Conservation (phyloP, 1,139 yeast genomes). For the Spencermartinsiella ligniputridi region DNA sequence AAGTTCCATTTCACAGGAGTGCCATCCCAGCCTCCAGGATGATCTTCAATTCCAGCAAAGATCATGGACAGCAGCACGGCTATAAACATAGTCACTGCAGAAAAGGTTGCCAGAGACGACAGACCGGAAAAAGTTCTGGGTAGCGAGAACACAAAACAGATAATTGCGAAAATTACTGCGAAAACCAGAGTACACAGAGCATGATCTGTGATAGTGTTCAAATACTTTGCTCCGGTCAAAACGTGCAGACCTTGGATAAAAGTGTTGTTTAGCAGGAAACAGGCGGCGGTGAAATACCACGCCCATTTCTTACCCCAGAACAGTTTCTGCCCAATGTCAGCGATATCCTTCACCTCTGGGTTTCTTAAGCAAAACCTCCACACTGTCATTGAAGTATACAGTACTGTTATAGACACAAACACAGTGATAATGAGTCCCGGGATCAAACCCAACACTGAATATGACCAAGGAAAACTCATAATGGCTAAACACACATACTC, state of each 20-base stretch:
- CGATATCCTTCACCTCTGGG: conserved; percentile 49
- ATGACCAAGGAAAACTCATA: conserved; percentile 63
- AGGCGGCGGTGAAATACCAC: conserved; percentile 55
- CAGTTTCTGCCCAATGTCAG: conserved; percentile 57
- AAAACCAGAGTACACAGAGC: conserved; percentile 51
- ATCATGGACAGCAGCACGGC: conserved; percentile 51
- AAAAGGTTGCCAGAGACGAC: conserved; percentile 47
- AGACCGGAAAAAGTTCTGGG: conserved; percentile 55
- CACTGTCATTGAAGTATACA: conserved; percentile 52
- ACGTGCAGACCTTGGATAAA: conserved; percentile 58
- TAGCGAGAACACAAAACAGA: conserved; percentile 47
- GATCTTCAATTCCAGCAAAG: conserved; percentile 50
- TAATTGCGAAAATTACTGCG: conserved; percentile 44
- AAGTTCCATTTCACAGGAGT: conserved; percentile 43
- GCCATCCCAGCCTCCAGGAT: conserved; percentile 42
- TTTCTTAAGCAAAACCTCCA: conserved; percentile 52
- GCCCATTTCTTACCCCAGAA: conserved; percentile 50
- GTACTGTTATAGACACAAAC: conserved; percentile 46
- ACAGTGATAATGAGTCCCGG: conserved; percentile 55
- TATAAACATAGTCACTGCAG: conserved; percentile 54
- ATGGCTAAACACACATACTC: conserved; percentile 61
- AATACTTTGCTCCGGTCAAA: conserved; percentile 54
- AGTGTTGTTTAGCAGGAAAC: conserved; percentile 51
- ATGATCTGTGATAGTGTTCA: conserved; percentile 51
- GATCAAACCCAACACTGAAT: conserved; percentile 53